A percentile compares a stretch with the other conserved stretches of the same genome.
Evolutionary conservation across 306 rosid species (phyloP).

Genomic region (Urtica urens): DNA sequence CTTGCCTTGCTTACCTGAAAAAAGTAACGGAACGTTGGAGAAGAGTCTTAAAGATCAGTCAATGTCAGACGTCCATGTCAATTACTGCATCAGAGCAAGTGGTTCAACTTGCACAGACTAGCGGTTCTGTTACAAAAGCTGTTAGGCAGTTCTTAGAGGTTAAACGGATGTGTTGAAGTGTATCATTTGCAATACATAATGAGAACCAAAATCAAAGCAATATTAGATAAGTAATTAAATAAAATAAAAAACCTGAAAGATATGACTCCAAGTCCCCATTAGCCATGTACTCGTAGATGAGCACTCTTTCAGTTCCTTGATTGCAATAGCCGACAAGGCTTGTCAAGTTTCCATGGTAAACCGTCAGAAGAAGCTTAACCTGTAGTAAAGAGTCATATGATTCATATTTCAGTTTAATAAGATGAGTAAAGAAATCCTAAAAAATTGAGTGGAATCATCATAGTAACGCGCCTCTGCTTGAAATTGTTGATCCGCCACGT

Average conservation of each 20-base stretch:
- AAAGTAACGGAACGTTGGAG: no score
- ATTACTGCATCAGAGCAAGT: no score
- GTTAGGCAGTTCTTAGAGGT: no score
- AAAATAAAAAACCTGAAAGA: conserved; percentile 4
- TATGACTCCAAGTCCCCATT: conserved; percentile 19
- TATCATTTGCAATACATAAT: no score
- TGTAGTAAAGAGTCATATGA: no score
- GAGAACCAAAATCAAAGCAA: background rate
- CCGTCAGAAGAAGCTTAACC: conserved; percentile 29
- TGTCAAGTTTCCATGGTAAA: conserved; percentile 26
- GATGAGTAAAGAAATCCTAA: no score
- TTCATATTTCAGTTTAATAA: no score
- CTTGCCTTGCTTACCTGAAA: background rate
- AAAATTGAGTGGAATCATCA: background rate
- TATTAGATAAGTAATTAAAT: background rate
- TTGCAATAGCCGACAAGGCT: conserved; percentile 29
- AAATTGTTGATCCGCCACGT: conserved; percentile 21
- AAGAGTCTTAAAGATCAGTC: no score
- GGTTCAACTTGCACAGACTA: no score
- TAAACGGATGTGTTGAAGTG: no score
- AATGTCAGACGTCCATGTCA: no score
- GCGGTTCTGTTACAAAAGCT: no score
- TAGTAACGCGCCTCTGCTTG: conserved; percentile 34
- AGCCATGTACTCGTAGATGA: conserved; percentile 27
- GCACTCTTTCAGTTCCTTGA: conserved; percentile 12